Evolutionary conservation across 2,329 filamentous ascomycete species (phyloP).

Genomic region (Curvularia spicifera): DNA sequence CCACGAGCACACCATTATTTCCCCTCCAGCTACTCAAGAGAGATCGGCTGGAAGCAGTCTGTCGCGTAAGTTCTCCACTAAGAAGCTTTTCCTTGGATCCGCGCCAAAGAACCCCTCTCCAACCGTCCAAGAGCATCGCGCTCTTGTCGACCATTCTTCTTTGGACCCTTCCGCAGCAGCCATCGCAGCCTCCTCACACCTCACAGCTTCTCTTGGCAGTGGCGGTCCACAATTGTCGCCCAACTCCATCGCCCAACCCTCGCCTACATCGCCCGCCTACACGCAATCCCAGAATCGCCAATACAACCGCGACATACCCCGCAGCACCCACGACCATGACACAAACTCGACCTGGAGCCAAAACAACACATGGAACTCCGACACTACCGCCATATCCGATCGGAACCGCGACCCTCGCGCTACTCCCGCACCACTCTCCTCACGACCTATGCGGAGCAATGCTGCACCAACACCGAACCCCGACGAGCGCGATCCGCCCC

Average conservation of each 20-base stretch:
- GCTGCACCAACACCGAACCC: conserved; percentile 38
- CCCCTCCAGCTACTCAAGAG: conserved; percentile 45
- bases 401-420: conserved; percentile 42
- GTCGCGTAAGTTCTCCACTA: conserved; percentile 61
- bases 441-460: conserved; percentile 40
- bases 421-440: conserved; percentile 41
- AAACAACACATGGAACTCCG: conserved; percentile 40
- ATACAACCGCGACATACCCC: conserved; percentile 42
- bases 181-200: conserved; percentile 58
- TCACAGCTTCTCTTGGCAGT: conserved; percentile 56
- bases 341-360: conserved; percentile 38
- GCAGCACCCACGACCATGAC: conserved; percentile 44
- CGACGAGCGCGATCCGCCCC: conserved; percentile 46
- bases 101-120: conserved; percentile 59
- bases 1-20: conserved; percentile 45
- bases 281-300: conserved; percentile 41
- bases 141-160: conserved; percentile 51
- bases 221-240: conserved; percentile 51
- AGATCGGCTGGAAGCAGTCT: conserved; percentile 53
- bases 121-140: conserved; percentile 55
- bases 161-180: conserved; percentile 60
- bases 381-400: conserved; percentile 36
- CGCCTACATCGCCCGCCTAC: conserved; percentile 59
- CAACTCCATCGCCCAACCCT: conserved; percentile 53
- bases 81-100: conserved; percentile 58